A percentile compares a stretch with the other conserved stretches of the same genome.
Conservation (phyloP, 495 filamentous ascomycete genomes). For the Trichoderma virens region DNA sequence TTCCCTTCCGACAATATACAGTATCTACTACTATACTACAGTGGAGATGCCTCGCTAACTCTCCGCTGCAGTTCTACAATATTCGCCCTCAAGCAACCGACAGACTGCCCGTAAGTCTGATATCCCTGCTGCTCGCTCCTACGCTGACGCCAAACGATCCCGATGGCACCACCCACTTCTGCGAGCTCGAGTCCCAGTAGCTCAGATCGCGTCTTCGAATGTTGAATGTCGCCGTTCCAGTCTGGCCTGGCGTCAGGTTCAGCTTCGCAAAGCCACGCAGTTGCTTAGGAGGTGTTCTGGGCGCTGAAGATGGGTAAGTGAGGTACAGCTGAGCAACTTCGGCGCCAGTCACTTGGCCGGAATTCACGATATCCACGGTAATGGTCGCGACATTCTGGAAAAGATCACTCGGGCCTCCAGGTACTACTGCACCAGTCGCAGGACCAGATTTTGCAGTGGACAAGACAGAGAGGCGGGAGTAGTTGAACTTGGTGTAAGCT, state of each 20-base stretch:
- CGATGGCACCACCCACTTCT: slow-evolving; percentile 46
- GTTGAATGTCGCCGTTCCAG: slow-evolving; percentile 38
- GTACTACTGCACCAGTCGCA: slow-evolving; percentile 49
- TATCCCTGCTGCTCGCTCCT: slow-evolving; percentile 46
- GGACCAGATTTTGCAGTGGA: slow-evolving; percentile 40
- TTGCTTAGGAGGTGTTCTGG: slow-evolving; percentile 42
- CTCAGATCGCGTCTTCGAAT: slow-evolving; percentile 46
- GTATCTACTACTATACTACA: too few species aligned
- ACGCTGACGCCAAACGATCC: slow-evolving; percentile 40
- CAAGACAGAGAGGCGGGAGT: slow-evolving; percentile 36
- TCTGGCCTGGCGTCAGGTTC: slow-evolving; percentile 36
- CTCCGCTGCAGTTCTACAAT: background rate
- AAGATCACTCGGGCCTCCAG: slow-evolving; percentile 60
- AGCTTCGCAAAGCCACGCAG: slow-evolving; percentile 53
- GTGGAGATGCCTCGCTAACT: too few species aligned
- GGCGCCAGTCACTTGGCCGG: slow-evolving; percentile 57
- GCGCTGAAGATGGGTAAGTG: slow-evolving; percentile 35
- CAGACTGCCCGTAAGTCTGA: slow-evolving; percentile 30
- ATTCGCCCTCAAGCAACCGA: background rate
- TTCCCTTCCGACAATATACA: too few species aligned
- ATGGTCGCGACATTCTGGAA: slow-evolving; percentile 54
- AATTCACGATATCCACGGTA: slow-evolving; percentile 56
- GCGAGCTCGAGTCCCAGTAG: slow-evolving; percentile 42
- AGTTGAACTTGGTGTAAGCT: slow-evolving; percentile 56
- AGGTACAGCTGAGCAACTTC: slow-evolving; percentile 67